phyloP scores from a whole-genome alignment of 2,329 filamentous ascomycete genomes.

The Colletotrichum eleusines region DNA sequence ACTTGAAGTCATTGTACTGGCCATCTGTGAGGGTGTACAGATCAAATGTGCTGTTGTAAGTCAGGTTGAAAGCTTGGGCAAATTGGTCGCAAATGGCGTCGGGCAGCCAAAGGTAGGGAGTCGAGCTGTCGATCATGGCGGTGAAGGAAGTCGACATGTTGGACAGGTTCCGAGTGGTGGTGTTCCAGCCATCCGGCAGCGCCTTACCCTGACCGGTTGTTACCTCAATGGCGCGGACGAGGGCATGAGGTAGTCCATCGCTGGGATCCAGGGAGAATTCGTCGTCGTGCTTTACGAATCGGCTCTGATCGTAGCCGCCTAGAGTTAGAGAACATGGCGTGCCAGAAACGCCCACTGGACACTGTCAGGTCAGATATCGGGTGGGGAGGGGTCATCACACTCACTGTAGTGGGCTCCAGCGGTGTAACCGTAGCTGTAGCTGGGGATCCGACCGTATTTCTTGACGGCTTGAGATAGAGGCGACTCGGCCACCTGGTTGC shows the following conservation, averaged over 20 bases:
- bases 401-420: constrained; percentile 79
- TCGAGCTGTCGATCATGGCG: constrained; percentile 72
- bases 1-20: constrained; percentile 62
- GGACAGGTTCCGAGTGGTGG: constrained; percentile 54
- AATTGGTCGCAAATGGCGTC: constrained; percentile 72
- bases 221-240: constrained; percentile 69
- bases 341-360: constrained; percentile 53
- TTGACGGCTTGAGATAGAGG: constrained; percentile 70
- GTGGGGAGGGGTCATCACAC: constrained; percentile 46
- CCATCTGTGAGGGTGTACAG: constrained; percentile 74
- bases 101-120: constrained; percentile 74
- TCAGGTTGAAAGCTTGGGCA: constrained; percentile 72
- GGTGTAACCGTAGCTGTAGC: constrained; percentile 81
- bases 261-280: constrained; percentile 69
- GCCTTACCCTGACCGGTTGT: constrained; percentile 49
- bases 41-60: constrained; percentile 72
- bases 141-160: constrained; percentile 61
- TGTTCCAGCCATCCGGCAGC: constrained; percentile 55
- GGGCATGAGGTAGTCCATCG: constrained; percentile 67
- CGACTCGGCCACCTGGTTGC: constrained; percentile 61
- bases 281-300: constrained; percentile 71
- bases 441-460: constrained; percentile 71
- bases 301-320: constrained; percentile 76
- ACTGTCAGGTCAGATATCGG: constrained; percentile 45
- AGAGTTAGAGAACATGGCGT: constrained; percentile 71